Evolutionary conservation across 2,329 filamentous ascomycete species (phyloP).

Genomic region (Aspergillus puulaauensis): DNA sequence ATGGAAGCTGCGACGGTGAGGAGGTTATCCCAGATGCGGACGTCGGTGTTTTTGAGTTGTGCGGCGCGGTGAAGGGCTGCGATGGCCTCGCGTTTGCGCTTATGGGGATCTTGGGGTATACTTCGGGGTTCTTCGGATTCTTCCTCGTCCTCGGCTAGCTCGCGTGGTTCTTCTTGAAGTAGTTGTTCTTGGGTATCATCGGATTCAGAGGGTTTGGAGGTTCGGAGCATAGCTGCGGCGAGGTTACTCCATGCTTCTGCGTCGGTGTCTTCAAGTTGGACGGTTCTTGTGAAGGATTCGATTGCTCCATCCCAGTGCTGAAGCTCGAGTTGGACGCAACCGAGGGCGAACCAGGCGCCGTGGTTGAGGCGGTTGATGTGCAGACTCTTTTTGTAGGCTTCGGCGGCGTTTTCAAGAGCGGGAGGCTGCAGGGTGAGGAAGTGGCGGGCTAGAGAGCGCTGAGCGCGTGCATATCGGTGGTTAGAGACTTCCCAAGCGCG

Average conservation of each 20-base stretch:
- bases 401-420: conserved; percentile 67
- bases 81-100: conserved; percentile 71
- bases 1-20: conserved; percentile 81
- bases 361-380: conserved; percentile 77
- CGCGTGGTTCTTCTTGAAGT: conserved; percentile 19
- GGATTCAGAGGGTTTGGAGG: conserved; percentile 32
- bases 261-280: conserved; percentile 82
- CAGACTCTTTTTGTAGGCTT: conserved; percentile 76
- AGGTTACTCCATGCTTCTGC: conserved; percentile 95
- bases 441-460: conserved; percentile 79
- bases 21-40: conserved; percentile 96
- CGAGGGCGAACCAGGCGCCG: conserved; percentile 84
- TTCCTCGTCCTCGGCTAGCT: conserved; percentile 23
- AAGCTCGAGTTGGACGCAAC: conserved; percentile 80
- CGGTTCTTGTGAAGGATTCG: conserved; percentile 78
- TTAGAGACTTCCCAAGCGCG: conserved; percentile 86
- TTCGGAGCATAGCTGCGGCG: conserved; percentile 73
- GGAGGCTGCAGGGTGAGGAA: conserved; percentile 62
- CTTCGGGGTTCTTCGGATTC: conserved; percentile 23
- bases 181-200: conserved; percentile 3
- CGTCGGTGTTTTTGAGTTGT: conserved; percentile 77
- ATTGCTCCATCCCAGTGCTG: conserved; percentile 75
- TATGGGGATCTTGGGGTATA: conserved; percentile 51
- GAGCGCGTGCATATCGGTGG: conserved; percentile 77
- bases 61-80: conserved; percentile 85